These are phyloP conservation scores for Leishmania gerbilli DNA, from an alignment of 208 protist species.

Conservation along the genomic window DNA sequence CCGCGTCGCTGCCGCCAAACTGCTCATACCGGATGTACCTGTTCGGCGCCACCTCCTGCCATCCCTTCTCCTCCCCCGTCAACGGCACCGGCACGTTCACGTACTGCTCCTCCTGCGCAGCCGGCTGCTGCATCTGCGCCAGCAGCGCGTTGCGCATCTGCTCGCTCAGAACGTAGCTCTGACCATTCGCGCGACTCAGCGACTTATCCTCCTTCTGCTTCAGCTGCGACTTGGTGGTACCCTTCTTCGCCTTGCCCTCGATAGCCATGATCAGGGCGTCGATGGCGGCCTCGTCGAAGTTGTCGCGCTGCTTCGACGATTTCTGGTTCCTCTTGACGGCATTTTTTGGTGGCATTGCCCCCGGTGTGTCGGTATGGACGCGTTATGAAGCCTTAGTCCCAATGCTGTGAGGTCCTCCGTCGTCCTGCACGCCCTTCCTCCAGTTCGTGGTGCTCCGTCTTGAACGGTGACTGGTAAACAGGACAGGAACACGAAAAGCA, in stretches of 20 bases:
- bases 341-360: constrained; percentile 29
- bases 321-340: constrained; percentile 36
- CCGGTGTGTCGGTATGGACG: background rate
- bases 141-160: constrained; percentile 41
- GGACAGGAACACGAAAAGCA: background rate
- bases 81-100: constrained; percentile 64
- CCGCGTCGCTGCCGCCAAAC: constrained; percentile 67
- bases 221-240: constrained; percentile 69
- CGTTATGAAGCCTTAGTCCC: background rate
- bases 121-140: constrained; percentile 38
- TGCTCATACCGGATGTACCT: constrained; percentile 86
- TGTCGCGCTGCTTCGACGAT: constrained; percentile 34
- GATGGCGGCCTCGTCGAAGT: constrained; percentile 44
- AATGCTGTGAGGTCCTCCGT: background rate
- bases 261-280: constrained; percentile 73
- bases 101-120: constrained; percentile 54
- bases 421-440: too few relatives aligned
- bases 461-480: background rate
- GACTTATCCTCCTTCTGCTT: constrained; percentile 50
- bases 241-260: constrained; percentile 65
- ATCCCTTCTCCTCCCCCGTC: constrained; percentile 45
- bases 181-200: constrained; percentile 38
- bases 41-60: constrained; percentile 68
- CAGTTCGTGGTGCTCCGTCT: background rate
- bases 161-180: constrained; percentile 30